Percentiles rank a stretch among this genome's conserved stretches.
Evolutionary conservation across 2,329 filamentous ascomycete species (phyloP).

Genomic region (Metarhizium album): DNA sequence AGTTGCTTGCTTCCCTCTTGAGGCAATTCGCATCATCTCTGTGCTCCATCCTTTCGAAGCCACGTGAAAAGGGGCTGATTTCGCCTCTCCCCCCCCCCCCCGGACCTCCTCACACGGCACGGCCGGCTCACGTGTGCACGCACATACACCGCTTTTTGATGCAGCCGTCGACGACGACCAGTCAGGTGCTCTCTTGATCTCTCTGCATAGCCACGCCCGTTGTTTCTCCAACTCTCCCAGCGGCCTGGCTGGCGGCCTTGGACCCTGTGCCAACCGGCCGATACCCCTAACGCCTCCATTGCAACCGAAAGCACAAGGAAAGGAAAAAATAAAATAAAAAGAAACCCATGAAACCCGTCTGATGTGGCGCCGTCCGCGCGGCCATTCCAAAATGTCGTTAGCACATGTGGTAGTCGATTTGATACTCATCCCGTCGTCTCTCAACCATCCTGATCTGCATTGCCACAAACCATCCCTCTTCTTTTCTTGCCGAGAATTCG

Average conservation of each 20-base stretch:
- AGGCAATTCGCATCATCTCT: too few relatives aligned
- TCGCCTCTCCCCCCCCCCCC: too few relatives aligned
- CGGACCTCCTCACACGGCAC: too few relatives aligned
- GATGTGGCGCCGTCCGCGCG: background rate
- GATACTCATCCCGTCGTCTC: background rate
- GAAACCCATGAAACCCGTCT: too few relatives aligned
- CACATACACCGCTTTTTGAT: too few relatives aligned
- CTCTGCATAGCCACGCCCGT: background rate
- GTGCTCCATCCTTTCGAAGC: too few relatives aligned
- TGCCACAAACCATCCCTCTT: background rate
- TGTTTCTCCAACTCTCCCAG: background rate
- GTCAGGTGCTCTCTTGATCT: too few relatives aligned
- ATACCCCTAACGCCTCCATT: background rate
- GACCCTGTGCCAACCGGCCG: background rate
- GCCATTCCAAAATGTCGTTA: background rate
- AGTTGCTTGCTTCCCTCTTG: too few relatives aligned
- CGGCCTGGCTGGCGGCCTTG: background rate
- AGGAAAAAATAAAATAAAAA: background rate
- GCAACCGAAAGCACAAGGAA: background rate
- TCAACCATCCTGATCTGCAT: background rate
- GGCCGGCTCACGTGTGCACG: too few relatives aligned
- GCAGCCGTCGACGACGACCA: too few relatives aligned
- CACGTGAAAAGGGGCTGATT: too few relatives aligned
- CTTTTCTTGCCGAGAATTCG: background rate
- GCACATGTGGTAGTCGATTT: background rate